phyloP scores from a whole-genome alignment of 1,284 basidiomycete genomes.

The Ceratobasidium theobromae region DNA sequence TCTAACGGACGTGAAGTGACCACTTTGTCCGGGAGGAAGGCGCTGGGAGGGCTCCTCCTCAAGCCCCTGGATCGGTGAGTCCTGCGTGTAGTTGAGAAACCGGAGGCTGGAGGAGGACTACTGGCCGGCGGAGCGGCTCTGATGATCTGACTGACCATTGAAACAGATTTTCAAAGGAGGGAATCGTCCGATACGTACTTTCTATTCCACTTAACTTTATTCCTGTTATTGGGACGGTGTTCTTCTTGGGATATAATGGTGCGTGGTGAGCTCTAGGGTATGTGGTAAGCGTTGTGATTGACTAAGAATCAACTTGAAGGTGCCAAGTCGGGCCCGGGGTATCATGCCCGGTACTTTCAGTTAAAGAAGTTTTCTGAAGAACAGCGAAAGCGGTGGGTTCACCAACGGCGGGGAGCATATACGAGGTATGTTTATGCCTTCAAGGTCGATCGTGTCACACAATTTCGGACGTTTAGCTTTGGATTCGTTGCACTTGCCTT shows the following conservation, averaged over 20 bases:
- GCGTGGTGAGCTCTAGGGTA: neutral
- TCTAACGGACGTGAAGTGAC: conserved; percentile 43
- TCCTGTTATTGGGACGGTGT: conserved; percentile 63
- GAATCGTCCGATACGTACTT: conserved; percentile 49
- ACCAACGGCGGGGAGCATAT: conserved; percentile 52
- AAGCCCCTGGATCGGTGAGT: conserved; percentile 44
- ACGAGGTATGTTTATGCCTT: conserved; percentile 52
- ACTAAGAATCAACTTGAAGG: conserved; percentile 36
- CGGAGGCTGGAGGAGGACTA: too few relatives aligned
- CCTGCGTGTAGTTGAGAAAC: conserved; percentile 13
- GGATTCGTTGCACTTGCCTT: conserved; percentile 61
- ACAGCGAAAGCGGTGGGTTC: conserved; percentile 45
- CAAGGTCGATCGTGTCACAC: conserved; percentile 6
- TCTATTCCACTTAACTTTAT: conserved; percentile 66
- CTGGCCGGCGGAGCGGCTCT: too few relatives aligned
- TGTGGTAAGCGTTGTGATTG: neutral
- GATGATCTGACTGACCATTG: neutral
- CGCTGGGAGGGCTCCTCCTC: conserved; percentile 45
- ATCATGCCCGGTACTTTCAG: conserved; percentile 69
- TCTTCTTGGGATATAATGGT: conserved; percentile 50
- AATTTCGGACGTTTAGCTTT: conserved; percentile 45
- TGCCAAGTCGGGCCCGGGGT: conserved; percentile 57
- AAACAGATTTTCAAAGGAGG: conserved; percentile 40
- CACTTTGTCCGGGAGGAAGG: conserved; percentile 40
- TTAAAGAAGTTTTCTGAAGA: conserved; percentile 54